Percentiles rank a stretch among this genome's conserved stretches.
These are phyloP conservation scores for Telfairia occidentalis DNA, from an alignment of 331 rosid species.

Conservation along the genomic window DNA sequence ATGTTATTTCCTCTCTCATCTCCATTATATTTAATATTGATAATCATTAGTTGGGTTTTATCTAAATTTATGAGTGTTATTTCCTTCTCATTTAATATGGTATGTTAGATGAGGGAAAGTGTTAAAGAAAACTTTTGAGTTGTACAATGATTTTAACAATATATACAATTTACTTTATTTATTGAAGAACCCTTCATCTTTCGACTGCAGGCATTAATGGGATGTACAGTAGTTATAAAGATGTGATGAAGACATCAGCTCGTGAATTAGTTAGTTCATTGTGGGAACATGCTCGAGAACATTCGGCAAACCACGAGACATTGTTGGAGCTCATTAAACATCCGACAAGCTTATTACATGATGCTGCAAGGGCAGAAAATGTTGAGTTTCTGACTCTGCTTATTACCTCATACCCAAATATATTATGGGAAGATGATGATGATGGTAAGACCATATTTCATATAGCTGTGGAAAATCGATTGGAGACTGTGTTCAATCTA, in stretches of 20 bases:
- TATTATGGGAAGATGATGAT: constrained; percentile 32
- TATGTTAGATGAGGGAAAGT: too few species aligned
- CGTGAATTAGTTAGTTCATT: constrained; percentile 14
- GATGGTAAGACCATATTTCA: constrained; percentile 36
- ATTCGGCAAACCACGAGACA: too few species aligned
- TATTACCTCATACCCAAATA: constrained; percentile 21
- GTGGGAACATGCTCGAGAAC: too few species aligned
- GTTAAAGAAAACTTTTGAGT: too few species aligned
- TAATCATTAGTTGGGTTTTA: too few species aligned
- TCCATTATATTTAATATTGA: too few species aligned
- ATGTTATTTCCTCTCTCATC: too few species aligned
- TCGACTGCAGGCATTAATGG: not conserved
- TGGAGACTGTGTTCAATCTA: not conserved
- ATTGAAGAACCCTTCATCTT: not conserved
- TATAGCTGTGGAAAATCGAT: not conserved
- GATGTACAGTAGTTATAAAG: not conserved
- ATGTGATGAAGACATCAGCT: constrained; percentile 1
- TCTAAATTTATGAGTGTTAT: too few species aligned
- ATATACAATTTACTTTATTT: not conserved
- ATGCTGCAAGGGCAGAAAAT: constrained; percentile 28
- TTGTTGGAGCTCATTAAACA: constrained; percentile 7
- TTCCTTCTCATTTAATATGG: too few species aligned
- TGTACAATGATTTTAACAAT: too few species aligned
- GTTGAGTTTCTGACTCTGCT: constrained; percentile 31
- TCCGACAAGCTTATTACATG: constrained; percentile 14